Evolutionary conservation across 768 basidiomycete species (phyloP).

Genomic region (Tricholoma flavovirens): DNA sequence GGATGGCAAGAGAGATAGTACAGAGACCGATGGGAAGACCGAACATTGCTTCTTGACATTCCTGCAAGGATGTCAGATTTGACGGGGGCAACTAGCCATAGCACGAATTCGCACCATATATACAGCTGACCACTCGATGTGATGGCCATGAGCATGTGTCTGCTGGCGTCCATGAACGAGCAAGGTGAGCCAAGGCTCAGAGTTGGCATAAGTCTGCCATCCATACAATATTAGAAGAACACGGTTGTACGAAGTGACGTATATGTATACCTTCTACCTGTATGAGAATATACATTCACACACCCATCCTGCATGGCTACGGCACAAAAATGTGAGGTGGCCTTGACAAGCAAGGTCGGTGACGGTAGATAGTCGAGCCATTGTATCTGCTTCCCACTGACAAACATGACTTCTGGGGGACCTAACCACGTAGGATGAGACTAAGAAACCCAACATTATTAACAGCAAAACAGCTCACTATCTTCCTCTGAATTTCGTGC

Average conservation of each 20-base stretch:
- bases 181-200: conserved; percentile 67
- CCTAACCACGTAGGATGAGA: conserved; percentile 27
- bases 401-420: conserved; percentile 62
- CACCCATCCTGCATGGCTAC: conserved; percentile 74
- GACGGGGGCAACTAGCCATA: neutral
- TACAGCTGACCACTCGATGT: conserved; percentile 69
- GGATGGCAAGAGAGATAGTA: conserved; percentile 54
- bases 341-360: conserved; percentile 61
- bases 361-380: conserved; percentile 89
- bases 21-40: conserved; percentile 59
- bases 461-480: conserved; percentile 32
- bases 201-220: conserved; percentile 66
- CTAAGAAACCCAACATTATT: neutral
- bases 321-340: conserved; percentile 64
- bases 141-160: conserved; percentile 61
- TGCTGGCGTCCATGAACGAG: conserved; percentile 61
- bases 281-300: conserved; percentile 78
- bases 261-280: conserved; percentile 78
- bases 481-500: conserved; percentile 68
- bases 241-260: neutral
- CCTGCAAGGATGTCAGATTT: conserved; percentile 37
- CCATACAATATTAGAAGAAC: conserved; percentile 1
- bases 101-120: conserved; percentile 53
- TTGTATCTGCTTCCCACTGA: conserved; percentile 61
- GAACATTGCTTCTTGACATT: conserved; percentile 65